A percentile compares a stretch with the other conserved stretches of the same genome.
phyloP scores from a whole-genome alignment of 768 basidiomycete genomes.

The Nidularia pulvinata region DNA sequence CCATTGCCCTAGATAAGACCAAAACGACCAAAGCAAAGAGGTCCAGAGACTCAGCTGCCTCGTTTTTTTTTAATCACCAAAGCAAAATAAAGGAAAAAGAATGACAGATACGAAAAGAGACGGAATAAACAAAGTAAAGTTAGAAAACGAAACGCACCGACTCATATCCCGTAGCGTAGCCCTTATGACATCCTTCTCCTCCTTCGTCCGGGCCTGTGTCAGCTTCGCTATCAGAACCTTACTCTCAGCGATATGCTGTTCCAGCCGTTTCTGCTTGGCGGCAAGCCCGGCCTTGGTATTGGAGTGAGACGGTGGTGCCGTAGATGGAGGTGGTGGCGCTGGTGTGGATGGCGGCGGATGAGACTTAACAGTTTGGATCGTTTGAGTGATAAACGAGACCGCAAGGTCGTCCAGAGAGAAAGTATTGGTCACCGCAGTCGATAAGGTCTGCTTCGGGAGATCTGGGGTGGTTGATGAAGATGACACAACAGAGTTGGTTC shows the following conservation, averaged over 20 bases:
- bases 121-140: neutral
- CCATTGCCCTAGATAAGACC: conserved; percentile 27
- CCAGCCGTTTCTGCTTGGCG: conserved; percentile 44
- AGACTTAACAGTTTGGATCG: conserved; percentile 43
- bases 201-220: conserved; percentile 42
- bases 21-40: conserved; percentile 13
- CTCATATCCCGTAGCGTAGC: conserved; percentile 45
- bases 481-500: neutral
- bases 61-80: conserved; percentile 1
- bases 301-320: neutral
- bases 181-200: conserved; percentile 47
- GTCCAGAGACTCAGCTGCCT: conserved; percentile 16
- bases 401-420: conserved; percentile 54
- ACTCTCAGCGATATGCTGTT: conserved; percentile 52
- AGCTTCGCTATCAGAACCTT: conserved; percentile 50
- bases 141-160: conserved; percentile 42
- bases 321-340: neutral
- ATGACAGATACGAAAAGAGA: no score
- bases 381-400: conserved; percentile 56
- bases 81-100: conserved; percentile 3
- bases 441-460: neutral
- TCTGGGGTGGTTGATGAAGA: conserved; percentile 2
- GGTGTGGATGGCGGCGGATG: conserved; percentile 6
- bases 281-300: conserved; percentile 31
- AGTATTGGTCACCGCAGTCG: conserved; percentile 10